Base-by-base conservation (phyloP, 305 asterid species). In the Fraxinus floribunda region DNA sequence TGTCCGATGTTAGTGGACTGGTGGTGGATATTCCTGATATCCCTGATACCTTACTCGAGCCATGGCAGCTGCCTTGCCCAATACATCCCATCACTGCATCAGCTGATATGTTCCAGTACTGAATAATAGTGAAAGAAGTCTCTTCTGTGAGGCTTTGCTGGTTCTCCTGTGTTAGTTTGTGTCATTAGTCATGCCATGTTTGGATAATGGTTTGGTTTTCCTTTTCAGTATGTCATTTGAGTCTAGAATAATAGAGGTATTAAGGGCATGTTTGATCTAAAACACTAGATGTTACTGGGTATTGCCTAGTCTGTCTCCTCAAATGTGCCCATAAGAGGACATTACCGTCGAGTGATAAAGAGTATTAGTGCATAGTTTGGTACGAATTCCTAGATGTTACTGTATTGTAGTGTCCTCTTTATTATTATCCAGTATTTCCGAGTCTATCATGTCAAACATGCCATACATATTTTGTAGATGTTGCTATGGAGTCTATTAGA, bases 41-140 rank as follows among this genome's bases (percentile, higher is more conserved):
- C 64, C 94, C 90, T 0, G 91, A 89, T 3, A 32, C 82, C n/a
- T 60, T 81, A 60, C 84, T 86, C 15, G 90, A 91, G 83, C 91
- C 92, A 3, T 91, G 92, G 94, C 92, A 86, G 88, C 90, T 88
- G 70, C 92, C 90, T 68, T 89, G 78, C 79, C 89, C 92, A 16
- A 81, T 82, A 0, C 90, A 83, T 57, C 89, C 91, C 13, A 83
- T 89, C 77, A 78, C 86, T 36, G 92, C 90, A 15, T 86, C 89
- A 75, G 89, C 87, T 39, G 83, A 87, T 76, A 57, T 85, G 84
- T 74, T 82, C 73, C 82, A 76, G 81, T 86, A 73, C 49, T 89
- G 80, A 77, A 74, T 5, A 20, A 3, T n/a, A 29, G 11, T 16
- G 10, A 77, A 32, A 71, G 26, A 20, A 9, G 72, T 10, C 7